phyloP scores from a whole-genome alignment of 2,329 filamentous ascomycete species.

The Chaetomium strumarium region DNA sequence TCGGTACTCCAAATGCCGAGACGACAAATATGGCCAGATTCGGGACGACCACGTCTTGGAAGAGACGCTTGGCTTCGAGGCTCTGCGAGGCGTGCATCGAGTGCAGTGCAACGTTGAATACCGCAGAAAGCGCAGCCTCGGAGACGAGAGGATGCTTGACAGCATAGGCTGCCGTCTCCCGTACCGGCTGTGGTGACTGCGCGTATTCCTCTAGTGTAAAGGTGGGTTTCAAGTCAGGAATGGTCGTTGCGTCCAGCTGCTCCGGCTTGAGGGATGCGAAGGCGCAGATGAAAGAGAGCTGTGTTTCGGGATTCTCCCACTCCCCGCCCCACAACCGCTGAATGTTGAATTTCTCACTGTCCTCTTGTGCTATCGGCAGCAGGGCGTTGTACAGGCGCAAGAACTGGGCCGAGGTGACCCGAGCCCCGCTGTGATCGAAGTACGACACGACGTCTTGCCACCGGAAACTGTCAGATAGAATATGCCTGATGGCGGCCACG shows the following conservation, averaged over 20 bases:
- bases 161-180: slow-evolving; percentile 53
- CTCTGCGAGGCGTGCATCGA: slow-evolving; percentile 56
- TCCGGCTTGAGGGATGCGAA: slow-evolving; percentile 71
- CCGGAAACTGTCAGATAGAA: slow-evolving; percentile 58
- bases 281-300: slow-evolving; percentile 87
- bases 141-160: slow-evolving; percentile 85
- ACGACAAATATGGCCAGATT: slow-evolving; percentile 76
- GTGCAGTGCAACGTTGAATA: slow-evolving; percentile 59
- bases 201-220: slow-evolving; percentile 60
- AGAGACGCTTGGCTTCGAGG: slow-evolving; percentile 58
- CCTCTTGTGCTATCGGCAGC: slow-evolving; percentile 60
- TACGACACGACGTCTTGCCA: slow-evolving; percentile 67
- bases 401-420: slow-evolving; percentile 75
- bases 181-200: slow-evolving; percentile 43
- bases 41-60: slow-evolving; percentile 61
- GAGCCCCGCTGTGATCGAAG: slow-evolving; percentile 74
- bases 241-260: slow-evolving; percentile 75
- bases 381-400: slow-evolving; percentile 74
- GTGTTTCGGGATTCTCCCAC: slow-evolving; percentile 82
- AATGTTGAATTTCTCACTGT: slow-evolving; percentile 65
- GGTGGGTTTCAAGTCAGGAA: slow-evolving; percentile 73
- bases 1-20: slow-evolving; percentile 69
- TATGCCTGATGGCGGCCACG: slow-evolving; percentile 57
- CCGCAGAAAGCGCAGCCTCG: slow-evolving; percentile 69
- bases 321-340: slow-evolving; percentile 84